Percentiles rank a stretch among this genome's conserved stretches.
phyloP scores from a whole-genome alignment of 1,139 yeast species.

The Williopsis jadinii region DNA sequence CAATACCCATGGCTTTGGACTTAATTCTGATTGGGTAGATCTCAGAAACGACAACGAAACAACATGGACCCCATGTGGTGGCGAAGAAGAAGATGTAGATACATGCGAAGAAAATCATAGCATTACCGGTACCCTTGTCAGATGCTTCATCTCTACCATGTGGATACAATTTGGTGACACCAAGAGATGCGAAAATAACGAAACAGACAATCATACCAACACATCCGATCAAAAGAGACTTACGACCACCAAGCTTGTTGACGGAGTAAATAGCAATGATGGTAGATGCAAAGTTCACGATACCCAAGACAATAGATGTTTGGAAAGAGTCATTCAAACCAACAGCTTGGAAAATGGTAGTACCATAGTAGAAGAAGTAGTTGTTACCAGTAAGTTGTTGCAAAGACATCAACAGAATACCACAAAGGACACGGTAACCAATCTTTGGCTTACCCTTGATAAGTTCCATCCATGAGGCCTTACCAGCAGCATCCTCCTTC shows the following conservation, averaged over 20 bases:
- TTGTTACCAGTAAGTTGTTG: conserved; percentile 80
- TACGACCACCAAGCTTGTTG: conserved; percentile 67
- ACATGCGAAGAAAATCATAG: conserved; percentile 74
- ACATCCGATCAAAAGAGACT: conserved; percentile 56
- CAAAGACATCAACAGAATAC: conserved; percentile 57
- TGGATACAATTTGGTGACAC: conserved; percentile 57
- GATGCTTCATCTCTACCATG: conserved; percentile 34
- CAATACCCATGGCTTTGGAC: conserved; percentile 71
- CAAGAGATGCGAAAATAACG: conserved; percentile 61
- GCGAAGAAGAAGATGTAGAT: conserved; percentile 78
- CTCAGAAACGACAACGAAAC: conserved; percentile 68
- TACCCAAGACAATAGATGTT: conserved; percentile 71
- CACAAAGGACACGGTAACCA: conserved; percentile 56
- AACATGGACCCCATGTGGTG: conserved; percentile 81
- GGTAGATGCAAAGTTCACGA: conserved; percentile 73
- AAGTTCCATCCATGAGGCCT: conserved; percentile 63
- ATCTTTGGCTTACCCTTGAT: conserved; percentile 49
- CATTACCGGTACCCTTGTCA: conserved; percentile 54
- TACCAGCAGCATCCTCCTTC: conserved; percentile 55
- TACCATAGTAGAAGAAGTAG: conserved; percentile 79
- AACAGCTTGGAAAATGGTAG: conserved; percentile 69
- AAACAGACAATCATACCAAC: conserved; percentile 59
- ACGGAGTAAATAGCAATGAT: conserved; percentile 60
- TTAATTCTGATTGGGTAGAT: conserved; percentile 74
- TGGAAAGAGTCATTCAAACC: conserved; percentile 69